phyloP scores from a whole-genome alignment of 768 basidiomycete genomes.

The Termitomyces sp. region DNA sequence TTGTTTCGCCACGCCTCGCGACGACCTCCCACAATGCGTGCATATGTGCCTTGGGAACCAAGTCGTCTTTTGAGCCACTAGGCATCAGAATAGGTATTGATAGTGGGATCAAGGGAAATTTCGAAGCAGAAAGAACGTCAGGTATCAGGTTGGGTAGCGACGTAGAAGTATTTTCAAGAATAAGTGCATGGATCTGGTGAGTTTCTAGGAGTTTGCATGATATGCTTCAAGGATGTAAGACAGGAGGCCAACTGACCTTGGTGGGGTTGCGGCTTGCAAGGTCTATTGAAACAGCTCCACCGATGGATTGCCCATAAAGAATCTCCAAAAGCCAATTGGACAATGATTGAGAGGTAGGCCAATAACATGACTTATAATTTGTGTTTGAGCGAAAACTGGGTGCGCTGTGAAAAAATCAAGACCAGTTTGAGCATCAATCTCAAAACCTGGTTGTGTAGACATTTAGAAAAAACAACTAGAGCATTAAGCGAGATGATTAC shows the following conservation, averaged over 20 bases:
- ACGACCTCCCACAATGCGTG: conserved; percentile 64
- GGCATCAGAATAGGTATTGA: conserved; percentile 78
- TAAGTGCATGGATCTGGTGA: conserved; percentile 69
- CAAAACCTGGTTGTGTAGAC: conserved; percentile 49
- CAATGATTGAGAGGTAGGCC: neutral
- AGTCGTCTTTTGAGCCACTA: conserved; percentile 67
- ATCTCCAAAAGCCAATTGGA: conserved; percentile 37
- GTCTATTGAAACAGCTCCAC: conserved; percentile 90
- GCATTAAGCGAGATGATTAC: conserved; percentile 14
- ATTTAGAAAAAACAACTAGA: neutral
- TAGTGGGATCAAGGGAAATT: conserved; percentile 53
- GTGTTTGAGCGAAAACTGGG: conserved; percentile 59
- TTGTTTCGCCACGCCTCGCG: conserved; percentile 48
- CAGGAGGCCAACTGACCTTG: conserved; percentile 39
- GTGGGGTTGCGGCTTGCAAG: conserved; percentile 75
- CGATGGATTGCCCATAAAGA: conserved; percentile 83
- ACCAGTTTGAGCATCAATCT: conserved; percentile 80
- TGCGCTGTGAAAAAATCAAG: conserved; percentile 71
- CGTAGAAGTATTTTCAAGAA: conserved; percentile 93
- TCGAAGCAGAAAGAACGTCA: conserved; percentile 48
- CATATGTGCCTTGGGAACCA: conserved; percentile 80
- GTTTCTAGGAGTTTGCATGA: neutral
- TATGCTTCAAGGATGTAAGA: neutral
- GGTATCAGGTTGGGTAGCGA: conserved; percentile 79
- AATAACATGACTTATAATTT: conserved; percentile 44